Conservation (phyloP, 768 basidiomycete species). For the Podaxis rugospora region DNA sequence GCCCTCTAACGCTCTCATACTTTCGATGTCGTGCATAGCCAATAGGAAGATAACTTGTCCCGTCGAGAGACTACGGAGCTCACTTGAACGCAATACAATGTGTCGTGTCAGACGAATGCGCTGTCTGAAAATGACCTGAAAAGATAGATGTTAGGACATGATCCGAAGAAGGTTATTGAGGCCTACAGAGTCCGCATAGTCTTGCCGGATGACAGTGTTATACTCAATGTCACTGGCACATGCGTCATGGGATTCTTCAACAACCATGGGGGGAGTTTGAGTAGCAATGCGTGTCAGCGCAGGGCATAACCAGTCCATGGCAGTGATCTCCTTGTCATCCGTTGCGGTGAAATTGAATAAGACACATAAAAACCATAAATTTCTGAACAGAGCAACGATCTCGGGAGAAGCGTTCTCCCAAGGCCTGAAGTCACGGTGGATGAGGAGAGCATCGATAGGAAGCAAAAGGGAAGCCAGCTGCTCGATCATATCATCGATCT, state of each 20-base stretch:
- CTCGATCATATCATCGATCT: conserved; percentile 82
- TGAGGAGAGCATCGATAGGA: conserved; percentile 84
- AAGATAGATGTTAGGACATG: background rate
- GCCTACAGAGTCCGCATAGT: conserved; percentile 72
- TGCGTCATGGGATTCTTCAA: conserved; percentile 79
- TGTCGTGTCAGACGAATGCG: conserved; percentile 58
- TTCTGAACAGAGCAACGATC: conserved; percentile 77
- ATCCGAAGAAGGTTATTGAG: background rate
- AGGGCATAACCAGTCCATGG: conserved; percentile 76
- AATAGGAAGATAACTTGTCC: conserved; percentile 85
- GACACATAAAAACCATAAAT: conserved; percentile 91
- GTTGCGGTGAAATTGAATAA: conserved; percentile 75
- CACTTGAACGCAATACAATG: conserved; percentile 60
- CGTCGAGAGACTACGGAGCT: conserved; percentile 70
- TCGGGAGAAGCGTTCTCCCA: conserved; percentile 50
- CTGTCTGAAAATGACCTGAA: conserved; percentile 68
- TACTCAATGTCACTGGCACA: conserved; percentile 89
- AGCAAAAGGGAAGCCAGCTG: conserved; percentile 85
- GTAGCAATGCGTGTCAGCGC: conserved; percentile 75
- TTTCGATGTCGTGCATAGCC: conserved; percentile 84
- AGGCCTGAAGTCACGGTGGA: conserved; percentile 64
- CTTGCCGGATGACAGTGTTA: conserved; percentile 84
- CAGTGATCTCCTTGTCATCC: conserved; percentile 49
- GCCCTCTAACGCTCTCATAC: conserved; percentile 76
- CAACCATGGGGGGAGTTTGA: conserved; percentile 82